Evolutionary conservation across 768 basidiomycete species (phyloP).

Genomic region (Termitomyces sp.): DNA sequence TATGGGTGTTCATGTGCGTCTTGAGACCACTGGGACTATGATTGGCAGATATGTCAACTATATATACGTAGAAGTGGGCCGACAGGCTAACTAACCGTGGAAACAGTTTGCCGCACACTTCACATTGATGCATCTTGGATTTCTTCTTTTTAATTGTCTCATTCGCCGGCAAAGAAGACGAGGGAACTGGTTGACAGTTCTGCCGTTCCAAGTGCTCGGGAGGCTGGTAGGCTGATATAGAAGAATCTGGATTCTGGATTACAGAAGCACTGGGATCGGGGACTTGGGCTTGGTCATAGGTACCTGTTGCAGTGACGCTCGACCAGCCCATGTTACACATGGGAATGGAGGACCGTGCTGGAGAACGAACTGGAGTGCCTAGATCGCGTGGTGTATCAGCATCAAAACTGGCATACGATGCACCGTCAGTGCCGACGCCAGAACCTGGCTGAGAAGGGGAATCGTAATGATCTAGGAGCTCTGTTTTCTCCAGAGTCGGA

Average conservation of each 20-base stretch:
- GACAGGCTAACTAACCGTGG: conserved; percentile 31
- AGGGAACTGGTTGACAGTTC: neutral
- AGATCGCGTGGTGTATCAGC: neutral
- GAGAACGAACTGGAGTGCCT: neutral
- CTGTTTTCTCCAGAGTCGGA: neutral
- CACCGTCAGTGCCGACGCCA: neutral
- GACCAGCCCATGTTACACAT: conserved; percentile 26
- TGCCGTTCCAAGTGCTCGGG: neutral
- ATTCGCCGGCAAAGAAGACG: conserved; percentile 1
- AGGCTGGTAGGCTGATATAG: neutral
- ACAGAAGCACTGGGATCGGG: neutral
- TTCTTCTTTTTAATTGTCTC: conserved; percentile 34
- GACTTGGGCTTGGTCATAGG: conserved; percentile 3
- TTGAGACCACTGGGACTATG: conserved; percentile 47
- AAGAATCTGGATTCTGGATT: conserved; percentile 3
- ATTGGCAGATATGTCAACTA: neutral
- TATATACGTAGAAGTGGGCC: neutral
- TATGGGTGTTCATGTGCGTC: conserved; percentile 58
- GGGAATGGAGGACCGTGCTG: conserved; percentile 30
- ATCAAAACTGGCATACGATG: conserved; percentile 1
- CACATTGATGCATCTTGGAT: conserved; percentile 51
- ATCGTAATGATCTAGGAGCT: neutral
- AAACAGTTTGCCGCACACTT: conserved; percentile 45
- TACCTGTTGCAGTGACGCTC: neutral
- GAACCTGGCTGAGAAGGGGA: neutral